Base-by-base conservation (phyloP, 1,139 yeast species). In the Diutina sp. region DNA sequence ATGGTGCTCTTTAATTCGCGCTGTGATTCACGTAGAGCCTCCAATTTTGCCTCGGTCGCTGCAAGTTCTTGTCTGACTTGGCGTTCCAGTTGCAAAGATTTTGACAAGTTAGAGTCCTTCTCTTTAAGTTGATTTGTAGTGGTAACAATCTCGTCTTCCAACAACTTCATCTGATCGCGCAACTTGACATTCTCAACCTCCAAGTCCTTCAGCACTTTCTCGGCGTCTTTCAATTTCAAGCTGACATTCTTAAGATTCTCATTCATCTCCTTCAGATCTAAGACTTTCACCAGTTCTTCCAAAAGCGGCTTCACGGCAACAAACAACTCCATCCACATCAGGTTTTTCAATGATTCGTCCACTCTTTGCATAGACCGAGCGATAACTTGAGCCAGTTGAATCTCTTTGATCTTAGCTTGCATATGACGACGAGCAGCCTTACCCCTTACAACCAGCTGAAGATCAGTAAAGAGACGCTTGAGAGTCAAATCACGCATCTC, bases 261-360 rank as follows among this genome's bases (percentile, higher is more conserved):
- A 58, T 82, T 84, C 63, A 83, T 76, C 59, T 76, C 74, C 58
- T 79, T 82, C 12, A 79, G 72, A 62, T 79, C 84, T 56, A 79
- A 72, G 0, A 83, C 80, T 61, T 83, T 84, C 18, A 73, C 72
- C 0, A 90, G 79, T 9, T 87, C 88, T 58, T 83, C 84, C 29
- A 90, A 71, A 55, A 91, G 70, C 0, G 99, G 98, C 62, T 87
- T 87, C 63, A 93, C 74, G 58, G 82, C 80, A 44, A 83, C 75
- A 61, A 84, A 84, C 55, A 93, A 73, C 56, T 78, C 81, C 72
- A 89, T 87, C 99, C 99, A 93, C 9, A 88, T 88, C 66, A 86
- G 85, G 18, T 57, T 51, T 6, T 56, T 59, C 48, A 60, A 56
- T 21, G 58, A 55, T 11, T 46, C 56, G 58, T 79, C 76, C 58